phyloP scores from a whole-genome alignment of 306 rosid genomes.

The Urtica urens region DNA sequence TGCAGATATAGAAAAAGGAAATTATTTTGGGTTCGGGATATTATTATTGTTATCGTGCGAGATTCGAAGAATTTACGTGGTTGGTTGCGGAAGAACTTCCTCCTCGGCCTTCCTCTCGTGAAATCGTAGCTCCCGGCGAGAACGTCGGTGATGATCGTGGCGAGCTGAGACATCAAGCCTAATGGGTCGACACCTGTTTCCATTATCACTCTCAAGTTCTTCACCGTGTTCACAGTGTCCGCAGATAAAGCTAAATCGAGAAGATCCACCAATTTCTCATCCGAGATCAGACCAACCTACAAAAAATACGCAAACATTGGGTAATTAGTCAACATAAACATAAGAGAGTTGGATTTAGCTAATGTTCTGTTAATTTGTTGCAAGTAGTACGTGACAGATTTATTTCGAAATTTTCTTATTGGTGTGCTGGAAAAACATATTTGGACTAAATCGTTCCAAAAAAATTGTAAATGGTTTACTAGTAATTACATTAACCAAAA shows the following conservation, averaged over 20 bases:
- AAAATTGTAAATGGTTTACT: too few species aligned
- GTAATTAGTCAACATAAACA: too few species aligned
- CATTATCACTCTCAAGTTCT: conserved; percentile 83
- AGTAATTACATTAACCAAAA: too few species aligned
- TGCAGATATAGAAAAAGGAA: conserved; percentile 17
- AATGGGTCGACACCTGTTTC: conserved; percentile 94
- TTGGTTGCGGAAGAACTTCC: conserved; percentile 80
- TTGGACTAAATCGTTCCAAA: too few species aligned
- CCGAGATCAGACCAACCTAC: conserved; percentile 98
- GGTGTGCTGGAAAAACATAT: too few species aligned
- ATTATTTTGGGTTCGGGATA: background rate
- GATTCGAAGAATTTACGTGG: conserved; percentile 47
- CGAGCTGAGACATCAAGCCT: conserved; percentile 94
- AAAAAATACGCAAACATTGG: too few species aligned
- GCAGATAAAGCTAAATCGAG: conserved; percentile 97
- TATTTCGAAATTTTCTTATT: too few species aligned
- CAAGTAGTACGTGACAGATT: too few species aligned
- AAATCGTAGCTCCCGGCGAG: conserved; percentile 89
- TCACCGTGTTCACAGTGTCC: conserved; percentile 91
- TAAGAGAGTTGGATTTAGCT: too few species aligned
- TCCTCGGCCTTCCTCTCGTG: conserved; percentile 55
- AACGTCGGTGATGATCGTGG: conserved; percentile 90
- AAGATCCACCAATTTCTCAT: conserved; percentile 90
- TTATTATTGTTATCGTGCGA: background rate
- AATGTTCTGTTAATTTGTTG: too few species aligned